Percentiles rank a stretch among this genome's conserved stretches.
Conservation (phyloP, 169 alveolate genomes). For the Condylostoma magnum region DNA sequence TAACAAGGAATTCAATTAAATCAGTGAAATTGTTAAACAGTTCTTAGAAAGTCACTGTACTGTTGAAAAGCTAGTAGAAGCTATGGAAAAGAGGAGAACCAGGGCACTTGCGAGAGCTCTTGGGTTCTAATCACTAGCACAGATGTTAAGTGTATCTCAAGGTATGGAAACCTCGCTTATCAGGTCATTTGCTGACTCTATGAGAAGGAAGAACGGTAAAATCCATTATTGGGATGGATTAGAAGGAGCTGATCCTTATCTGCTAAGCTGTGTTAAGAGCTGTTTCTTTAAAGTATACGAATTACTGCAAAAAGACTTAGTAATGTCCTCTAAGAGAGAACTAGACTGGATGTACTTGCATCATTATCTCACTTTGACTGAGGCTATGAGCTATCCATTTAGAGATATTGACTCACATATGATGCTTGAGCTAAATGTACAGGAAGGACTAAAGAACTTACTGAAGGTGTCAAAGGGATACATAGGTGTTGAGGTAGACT, state of each 20-base stretch:
- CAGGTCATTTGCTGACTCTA: constrained; percentile 17
- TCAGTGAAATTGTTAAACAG: constrained; percentile 4
- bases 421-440: constrained; percentile 19
- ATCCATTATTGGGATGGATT: constrained; percentile 20
- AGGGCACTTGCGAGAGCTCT: constrained; percentile 7
- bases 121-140: constrained; percentile 2
- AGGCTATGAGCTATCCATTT: constrained; percentile 27
- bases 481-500: not conserved
- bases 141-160: not conserved
- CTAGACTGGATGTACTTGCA: not conserved
- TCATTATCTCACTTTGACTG: constrained; percentile 1
- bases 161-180: not conserved
- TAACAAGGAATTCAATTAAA: constrained; percentile 6
- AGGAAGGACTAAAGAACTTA: not conserved
- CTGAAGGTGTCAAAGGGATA: constrained; percentile 30
- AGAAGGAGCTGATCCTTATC: constrained; percentile 26
- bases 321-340: not conserved
- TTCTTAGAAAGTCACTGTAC: constrained; percentile 11
- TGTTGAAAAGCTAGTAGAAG: constrained; percentile 7
- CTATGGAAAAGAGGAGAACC: not conserved
- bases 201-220: not conserved
- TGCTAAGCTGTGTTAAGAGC: constrained; percentile 1
- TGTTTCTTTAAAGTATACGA: constrained; percentile 16
- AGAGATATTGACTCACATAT: constrained; percentile 6
- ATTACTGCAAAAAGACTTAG: constrained; percentile 14